Evolutionary conservation across 768 basidiomycete genomes (phyloP), one percentile per base, ranked within the genome.

Genomic region (Serendipita sp.): DNA sequence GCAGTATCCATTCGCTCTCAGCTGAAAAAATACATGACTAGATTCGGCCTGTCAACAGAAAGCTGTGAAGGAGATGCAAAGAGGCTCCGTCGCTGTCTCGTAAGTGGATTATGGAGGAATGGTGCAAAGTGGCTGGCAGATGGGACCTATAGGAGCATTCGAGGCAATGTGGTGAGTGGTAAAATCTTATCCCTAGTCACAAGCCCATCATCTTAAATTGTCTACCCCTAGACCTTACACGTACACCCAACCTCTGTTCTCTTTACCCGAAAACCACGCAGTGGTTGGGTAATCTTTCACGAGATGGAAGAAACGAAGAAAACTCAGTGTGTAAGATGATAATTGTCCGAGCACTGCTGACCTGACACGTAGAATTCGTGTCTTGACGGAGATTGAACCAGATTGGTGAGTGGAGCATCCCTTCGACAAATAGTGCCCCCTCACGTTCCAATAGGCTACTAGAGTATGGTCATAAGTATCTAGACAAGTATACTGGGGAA

Each of bases 291-390:
- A 2, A 78, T 99, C 6, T 97, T 86, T 70, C 92, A 97, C 69
- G 93, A 97, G 72, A 85, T 96, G 76, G 87, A 97, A 69, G 95
- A 98, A 73, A 97, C 96, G 0, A 94, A 91, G 68, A 96, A 93
- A 71, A 85, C 84, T 45, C 94, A 90, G 89, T 90, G 69, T 69
- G 88, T 72, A 33, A 5, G 45, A 37, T 23, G 53, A 11, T n/a
- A 36, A n/a, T 34, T 23, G 13, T 23, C 27, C 43, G 23, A 46
- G 62, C 72, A 44, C 68, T 13, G 48, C 16, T 60, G 31, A 63
- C 29, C 18, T 15, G 37, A 13, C 37, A 44, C 53, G 10, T 65
- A 91, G 96, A 71, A 96, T 99, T 70, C 83, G 88, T 27, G 86
- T 97, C 67, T 72, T 97, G 37, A 96, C 95, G 1, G 91, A 94